Evolutionary conservation across 208 protist species (phyloP), one percentile per base, ranked within the genome.

Genomic region (Leishmania tarentolae): DNA sequence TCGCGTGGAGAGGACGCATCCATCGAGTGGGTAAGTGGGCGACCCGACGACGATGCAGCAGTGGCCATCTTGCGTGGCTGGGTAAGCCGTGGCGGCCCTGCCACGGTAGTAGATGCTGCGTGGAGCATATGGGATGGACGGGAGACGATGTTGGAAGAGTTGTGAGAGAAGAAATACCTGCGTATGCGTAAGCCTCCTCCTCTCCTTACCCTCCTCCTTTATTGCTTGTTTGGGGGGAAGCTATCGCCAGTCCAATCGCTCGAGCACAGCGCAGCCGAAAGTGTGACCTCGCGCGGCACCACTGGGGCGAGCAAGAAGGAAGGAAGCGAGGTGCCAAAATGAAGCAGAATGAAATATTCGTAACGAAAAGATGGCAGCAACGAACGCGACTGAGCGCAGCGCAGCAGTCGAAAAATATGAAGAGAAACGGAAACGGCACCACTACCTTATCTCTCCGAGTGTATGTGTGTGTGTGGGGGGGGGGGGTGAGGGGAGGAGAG

Each of bases 21-120:
- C 1, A 37, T 21, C 28, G 44, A 28, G 44, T 11, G 44, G 44
- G 6, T 28, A 8, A 15, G 44, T 37, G 46, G 6, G 6, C 44
- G 19, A n/a, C 44, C 40, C 44, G 44, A 56, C 44, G 69, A 52
- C 69, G 69, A 53, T 44, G 69, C 5, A 28, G 44, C 69, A 6
- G 24, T 53, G 44, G 69, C 28, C 46, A 24, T 74, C 44, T 35
- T 40, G 40, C 44, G 44, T 53, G 69, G 53, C 73, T 77, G 52
- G 46, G 73, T 53, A 31, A 77, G 50, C 53, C 73, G 50, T 52
- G 73, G 73, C 47, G 52, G 73, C 73, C 53, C 11, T 35, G 31
- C 31, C 24, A 53, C n/a, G 35, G 24, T n/a, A 21, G 40, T 11
- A 37, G 69, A 56, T 21, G 44, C 13, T 7, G 44, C 11, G 69